Conservation (phyloP, 495 filamentous ascomycete species). For the Penicillium daleae region DNA sequence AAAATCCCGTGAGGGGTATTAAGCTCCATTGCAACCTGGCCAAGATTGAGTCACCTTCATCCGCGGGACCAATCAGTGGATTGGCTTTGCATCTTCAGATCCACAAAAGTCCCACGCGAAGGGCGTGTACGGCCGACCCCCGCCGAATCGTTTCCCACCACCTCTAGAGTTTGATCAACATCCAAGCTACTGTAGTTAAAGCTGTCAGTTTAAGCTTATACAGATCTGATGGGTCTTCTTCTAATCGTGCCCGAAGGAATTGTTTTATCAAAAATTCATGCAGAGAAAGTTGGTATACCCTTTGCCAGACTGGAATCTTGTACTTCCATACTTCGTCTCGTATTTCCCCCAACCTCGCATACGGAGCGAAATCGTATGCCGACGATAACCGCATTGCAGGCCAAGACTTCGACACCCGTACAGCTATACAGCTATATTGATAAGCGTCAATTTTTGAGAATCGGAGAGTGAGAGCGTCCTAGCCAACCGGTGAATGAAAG, state of each 20-base stretch:
- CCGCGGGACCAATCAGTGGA: background rate
- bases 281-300: no score
- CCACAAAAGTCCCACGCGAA: constrained; percentile 2
- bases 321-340: background rate
- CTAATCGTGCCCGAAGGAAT: background rate
- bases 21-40: background rate
- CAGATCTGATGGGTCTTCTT: background rate
- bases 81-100: background rate
- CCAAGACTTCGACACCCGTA: background rate
- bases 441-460: background rate
- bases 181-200: background rate
- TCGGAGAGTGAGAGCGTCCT: background rate
- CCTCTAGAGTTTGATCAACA: no score
- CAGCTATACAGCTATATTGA: background rate
- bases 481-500: background rate
- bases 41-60: background rate
- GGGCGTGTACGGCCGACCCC: background rate
- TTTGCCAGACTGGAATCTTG: background rate
- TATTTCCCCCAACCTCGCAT: background rate
- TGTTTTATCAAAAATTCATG: no score
- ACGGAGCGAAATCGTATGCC: background rate
- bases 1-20: background rate
- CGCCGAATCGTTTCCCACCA: background rate
- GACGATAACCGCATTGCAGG: background rate
- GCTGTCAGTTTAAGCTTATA: background rate